phyloP scores from a whole-genome alignment of 257 asterid species.

The Capsicum chinense region DNA sequence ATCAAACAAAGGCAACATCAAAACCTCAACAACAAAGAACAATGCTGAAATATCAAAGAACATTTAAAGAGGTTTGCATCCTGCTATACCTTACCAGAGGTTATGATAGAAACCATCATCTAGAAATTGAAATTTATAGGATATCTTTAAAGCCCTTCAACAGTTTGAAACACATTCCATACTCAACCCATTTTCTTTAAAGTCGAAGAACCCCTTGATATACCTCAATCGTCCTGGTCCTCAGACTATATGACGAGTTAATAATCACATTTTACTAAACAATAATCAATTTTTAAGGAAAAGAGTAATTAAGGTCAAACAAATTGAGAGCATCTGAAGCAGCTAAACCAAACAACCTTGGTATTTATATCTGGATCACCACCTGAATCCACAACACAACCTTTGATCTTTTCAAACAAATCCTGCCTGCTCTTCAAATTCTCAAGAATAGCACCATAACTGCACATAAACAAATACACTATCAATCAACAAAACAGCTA shows the following conservation, averaged over 20 bases:
- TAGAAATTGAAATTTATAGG: neutral
- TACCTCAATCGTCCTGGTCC: neutral
- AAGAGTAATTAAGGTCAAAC: neutral
- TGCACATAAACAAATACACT: conserved; percentile 31
- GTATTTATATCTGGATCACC: conserved; percentile 87
- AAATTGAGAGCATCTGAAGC: neutral
- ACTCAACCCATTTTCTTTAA: neutral
- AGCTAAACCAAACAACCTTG: conserved; percentile 53
- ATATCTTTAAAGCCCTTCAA: neutral
- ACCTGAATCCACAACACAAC: conserved; percentile 89
- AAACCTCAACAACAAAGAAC: neutral
- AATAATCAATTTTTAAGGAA: neutral
- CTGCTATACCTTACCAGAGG: neutral
- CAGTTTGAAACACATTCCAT: conserved; percentile 11
- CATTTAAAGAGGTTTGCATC: neutral
- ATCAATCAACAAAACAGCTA: neutral
- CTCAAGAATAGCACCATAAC: conserved; percentile 85
- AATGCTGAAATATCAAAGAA: conserved; percentile 9
- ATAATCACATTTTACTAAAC: neutral
- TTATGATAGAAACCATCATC: neutral
- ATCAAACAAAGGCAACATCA: neutral
- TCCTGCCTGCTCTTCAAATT: conserved; percentile 56
- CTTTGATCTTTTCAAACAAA: conserved; percentile 71
- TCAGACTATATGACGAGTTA: neutral
- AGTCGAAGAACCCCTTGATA: neutral